A percentile compares a stretch with the other conserved stretches of the same genome.
Evolutionary conservation across 352 stramenopile species (phyloP).

Genomic region (Blastocystis sp.): DNA sequence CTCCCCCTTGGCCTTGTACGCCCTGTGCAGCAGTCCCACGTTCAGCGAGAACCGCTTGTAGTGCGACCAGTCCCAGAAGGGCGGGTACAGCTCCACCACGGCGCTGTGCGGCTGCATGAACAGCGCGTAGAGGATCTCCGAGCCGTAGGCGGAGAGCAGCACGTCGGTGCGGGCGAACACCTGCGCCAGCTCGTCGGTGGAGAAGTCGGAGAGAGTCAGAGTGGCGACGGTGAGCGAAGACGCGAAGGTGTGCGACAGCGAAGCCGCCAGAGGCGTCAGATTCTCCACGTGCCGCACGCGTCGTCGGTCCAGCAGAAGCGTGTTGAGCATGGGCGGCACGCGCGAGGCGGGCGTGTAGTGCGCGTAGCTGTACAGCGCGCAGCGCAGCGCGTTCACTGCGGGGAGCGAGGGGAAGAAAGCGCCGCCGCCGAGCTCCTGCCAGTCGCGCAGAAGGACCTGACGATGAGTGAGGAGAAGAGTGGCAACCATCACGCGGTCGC

Average conservation of each 20-base stretch:
- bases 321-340: neutral
- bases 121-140: constrained; percentile 14
- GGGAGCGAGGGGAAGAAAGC: constrained; percentile 6
- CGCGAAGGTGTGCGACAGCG: neutral
- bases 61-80: neutral
- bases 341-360: neutral
- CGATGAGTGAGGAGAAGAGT: neutral
- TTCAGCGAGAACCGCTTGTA: neutral
- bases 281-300: neutral
- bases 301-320: neutral
- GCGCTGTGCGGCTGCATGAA: constrained; percentile 52
- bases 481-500: constrained; percentile 29
- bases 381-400: neutral
- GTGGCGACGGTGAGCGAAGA: neutral
- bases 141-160: neutral
- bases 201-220: neutral
- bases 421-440: neutral
- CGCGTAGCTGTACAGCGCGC: neutral
- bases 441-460: constrained; percentile 15
- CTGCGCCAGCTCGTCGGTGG: constrained; percentile 9
- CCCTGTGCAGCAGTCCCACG: neutral
- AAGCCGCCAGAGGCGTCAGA: neutral
- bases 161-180: constrained; percentile 9
- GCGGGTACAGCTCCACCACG: constrained; percentile 10
- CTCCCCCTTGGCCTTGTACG: neutral